Conservation (phyloP, 2,329 filamentous ascomycete species). For the Xylariaceae sp. region DNA sequence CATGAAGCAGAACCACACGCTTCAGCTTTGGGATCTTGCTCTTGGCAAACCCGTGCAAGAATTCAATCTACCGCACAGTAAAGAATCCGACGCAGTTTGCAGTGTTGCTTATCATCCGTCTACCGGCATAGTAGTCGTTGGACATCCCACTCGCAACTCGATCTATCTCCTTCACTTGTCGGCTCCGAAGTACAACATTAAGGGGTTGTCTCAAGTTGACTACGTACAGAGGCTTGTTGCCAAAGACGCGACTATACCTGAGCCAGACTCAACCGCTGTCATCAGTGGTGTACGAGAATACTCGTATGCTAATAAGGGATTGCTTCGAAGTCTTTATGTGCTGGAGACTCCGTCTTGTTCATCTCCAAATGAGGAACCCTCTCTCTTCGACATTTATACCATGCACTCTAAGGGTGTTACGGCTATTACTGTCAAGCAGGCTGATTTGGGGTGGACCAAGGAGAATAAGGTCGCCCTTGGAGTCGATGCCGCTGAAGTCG, state of each 20-base stretch:
- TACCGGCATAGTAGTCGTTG: constrained; percentile 90
- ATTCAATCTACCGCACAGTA: constrained; percentile 91
- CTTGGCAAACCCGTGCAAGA: constrained; percentile 95
- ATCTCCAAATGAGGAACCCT: constrained; percentile 62
- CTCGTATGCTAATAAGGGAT: constrained; percentile 80
- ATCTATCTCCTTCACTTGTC: constrained; percentile 96
- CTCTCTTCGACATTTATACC: constrained; percentile 89
- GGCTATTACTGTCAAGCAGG: constrained; percentile 78
- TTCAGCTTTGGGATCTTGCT: constrained; percentile 97
- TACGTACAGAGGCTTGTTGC: constrained; percentile 76
- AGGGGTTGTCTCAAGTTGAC: constrained; percentile 77
- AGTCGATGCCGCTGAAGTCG: constrained; percentile 70
- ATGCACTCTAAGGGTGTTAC: constrained; percentile 99
- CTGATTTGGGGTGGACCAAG: constrained; percentile 85
- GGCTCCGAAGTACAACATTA: constrained; percentile 85
- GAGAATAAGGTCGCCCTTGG: constrained; percentile 83
- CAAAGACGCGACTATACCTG: constrained; percentile 69
- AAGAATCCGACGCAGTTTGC: constrained; percentile 96
- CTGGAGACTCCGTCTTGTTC: constrained; percentile 66
- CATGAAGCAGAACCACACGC: constrained; percentile 97
- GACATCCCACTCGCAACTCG: constrained; percentile 93
- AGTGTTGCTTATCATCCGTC: constrained; percentile 91
- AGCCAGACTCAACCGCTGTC: constrained; percentile 91
- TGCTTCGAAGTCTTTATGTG: constrained; percentile 86
- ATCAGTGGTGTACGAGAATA: constrained; percentile 96